Conservation (phyloP, 257 asterid species). For the Orobanche coerulescens region DNA sequence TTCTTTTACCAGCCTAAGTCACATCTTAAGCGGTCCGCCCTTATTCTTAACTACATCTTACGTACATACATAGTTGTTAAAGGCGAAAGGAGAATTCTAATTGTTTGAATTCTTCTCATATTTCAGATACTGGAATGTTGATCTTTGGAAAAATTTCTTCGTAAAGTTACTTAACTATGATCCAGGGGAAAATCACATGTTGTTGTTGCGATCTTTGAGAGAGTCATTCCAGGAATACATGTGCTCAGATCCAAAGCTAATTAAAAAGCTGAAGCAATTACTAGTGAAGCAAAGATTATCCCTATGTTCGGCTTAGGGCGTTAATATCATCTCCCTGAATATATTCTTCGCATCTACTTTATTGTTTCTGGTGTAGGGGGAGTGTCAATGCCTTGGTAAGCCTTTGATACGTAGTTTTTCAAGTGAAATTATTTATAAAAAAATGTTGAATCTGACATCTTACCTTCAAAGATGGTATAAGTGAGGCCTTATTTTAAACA, state of each 20-base stretch:
- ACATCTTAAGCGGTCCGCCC: slow-evolving; percentile 57
- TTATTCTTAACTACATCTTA: not conserved
- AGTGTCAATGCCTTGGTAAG: not conserved
- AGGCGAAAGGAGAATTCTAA: not conserved
- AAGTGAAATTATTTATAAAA: not conserved
- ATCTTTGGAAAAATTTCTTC: slow-evolving; percentile 73
- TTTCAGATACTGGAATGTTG: slow-evolving; percentile 70
- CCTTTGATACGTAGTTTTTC: not conserved
- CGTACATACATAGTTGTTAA: not conserved
- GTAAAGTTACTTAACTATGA: slow-evolving; percentile 52
- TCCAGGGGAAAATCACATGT: slow-evolving; percentile 52
- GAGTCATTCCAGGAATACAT: slow-evolving; percentile 67
- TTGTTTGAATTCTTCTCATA: not conserved
- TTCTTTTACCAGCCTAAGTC: slow-evolving; percentile 59
- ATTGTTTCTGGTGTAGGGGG: not conserved
- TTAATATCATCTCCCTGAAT: not conserved
- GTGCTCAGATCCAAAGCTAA: slow-evolving; percentile 62
- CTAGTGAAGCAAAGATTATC: slow-evolving; percentile 69
- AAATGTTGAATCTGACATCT: no score
- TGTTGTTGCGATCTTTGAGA: slow-evolving; percentile 44
- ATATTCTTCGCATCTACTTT: not conserved
- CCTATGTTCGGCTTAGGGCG: slow-evolving; percentile 53
- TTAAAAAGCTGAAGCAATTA: slow-evolving; percentile 60
- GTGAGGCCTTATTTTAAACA: no score
- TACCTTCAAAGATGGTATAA: no score